Evolutionary conservation across 2,329 filamentous ascomycete genomes (phyloP).

Genomic region (Aspergillus sp.): DNA sequence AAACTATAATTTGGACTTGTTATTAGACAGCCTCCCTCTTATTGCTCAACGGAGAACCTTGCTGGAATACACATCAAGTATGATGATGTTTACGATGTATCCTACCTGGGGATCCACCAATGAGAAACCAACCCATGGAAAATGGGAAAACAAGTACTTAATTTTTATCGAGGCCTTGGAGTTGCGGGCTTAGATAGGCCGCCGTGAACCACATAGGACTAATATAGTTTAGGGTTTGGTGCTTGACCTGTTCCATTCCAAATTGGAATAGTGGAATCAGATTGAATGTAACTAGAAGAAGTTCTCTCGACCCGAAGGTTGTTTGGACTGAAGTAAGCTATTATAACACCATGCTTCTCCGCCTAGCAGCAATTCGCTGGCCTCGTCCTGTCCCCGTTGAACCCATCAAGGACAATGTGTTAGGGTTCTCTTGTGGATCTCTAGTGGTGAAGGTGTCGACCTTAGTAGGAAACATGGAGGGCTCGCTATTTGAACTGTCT

Average conservation of each 20-base stretch:
- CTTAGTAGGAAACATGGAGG: background rate
- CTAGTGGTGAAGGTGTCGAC: constrained; percentile 5
- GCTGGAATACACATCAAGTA: background rate
- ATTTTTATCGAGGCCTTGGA: background rate
- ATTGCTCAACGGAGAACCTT: background rate
- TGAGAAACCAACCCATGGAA: background rate
- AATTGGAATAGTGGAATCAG: background rate
- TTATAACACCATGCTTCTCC: constrained; percentile 44
- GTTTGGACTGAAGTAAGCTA: background rate
- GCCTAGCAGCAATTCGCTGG: constrained; percentile 34
- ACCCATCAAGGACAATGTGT: constrained; percentile 14
- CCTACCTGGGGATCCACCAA: background rate
- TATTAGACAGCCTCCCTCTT: background rate
- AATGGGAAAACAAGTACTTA: background rate
- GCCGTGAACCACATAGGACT: background rate
- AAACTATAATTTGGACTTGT: background rate
- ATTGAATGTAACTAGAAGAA: background rate
- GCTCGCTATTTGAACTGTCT: background rate
- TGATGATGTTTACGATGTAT: background rate
- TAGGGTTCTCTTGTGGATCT: constrained; percentile 7
- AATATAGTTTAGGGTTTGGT: background rate
- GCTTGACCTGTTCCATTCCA: background rate
- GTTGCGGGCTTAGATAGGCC: no score
- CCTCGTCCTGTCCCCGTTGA: constrained; percentile 24
- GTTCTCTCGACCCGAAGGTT: background rate